Conservation (phyloP, 306 rosid genomes). For the Rosa lucieae region DNA sequence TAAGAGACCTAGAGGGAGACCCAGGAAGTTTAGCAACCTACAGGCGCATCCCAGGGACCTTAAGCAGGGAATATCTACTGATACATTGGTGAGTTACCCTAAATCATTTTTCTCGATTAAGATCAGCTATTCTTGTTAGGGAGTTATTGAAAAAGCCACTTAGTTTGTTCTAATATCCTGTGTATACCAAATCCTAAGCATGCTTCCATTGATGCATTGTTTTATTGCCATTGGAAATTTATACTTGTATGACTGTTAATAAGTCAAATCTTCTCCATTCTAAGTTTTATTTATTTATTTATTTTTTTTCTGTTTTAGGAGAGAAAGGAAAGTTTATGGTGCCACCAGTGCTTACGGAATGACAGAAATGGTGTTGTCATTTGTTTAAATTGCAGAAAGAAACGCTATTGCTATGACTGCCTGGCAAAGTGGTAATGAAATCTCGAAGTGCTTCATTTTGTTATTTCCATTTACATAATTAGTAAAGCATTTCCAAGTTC, state of each 20-base stretch:
- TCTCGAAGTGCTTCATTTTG: neutral
- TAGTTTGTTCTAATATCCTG: neutral
- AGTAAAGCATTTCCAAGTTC: neutral
- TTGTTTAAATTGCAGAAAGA: constrained; percentile 54
- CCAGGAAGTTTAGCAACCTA: constrained; percentile 22
- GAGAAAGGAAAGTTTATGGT: constrained; percentile 39
- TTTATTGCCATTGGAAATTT: constrained; percentile 15
- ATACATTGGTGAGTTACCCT: constrained; percentile 38
- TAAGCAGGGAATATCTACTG: constrained; percentile 25
- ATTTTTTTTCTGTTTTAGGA: constrained; percentile 34
- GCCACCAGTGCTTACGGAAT: constrained; percentile 58
- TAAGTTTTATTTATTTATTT: neutral
- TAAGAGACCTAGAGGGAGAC: constrained; percentile 39
- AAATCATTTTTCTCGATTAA: neutral
- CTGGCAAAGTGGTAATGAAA: constrained; percentile 56
- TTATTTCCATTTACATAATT: neutral
- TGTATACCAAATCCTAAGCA: neutral
- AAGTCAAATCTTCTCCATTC: constrained; percentile 12
- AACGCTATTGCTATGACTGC: constrained; percentile 60
- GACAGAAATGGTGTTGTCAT: constrained; percentile 37
- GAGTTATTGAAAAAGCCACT: neutral
- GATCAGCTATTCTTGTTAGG: constrained; percentile 1
- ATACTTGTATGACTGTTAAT: neutral
- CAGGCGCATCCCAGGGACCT: constrained; percentile 15
- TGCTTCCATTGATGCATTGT: neutral